Evolutionary conservation across 1,284 basidiomycete genomes (phyloP).

Genomic region (Ceratobasidium sp.): DNA sequence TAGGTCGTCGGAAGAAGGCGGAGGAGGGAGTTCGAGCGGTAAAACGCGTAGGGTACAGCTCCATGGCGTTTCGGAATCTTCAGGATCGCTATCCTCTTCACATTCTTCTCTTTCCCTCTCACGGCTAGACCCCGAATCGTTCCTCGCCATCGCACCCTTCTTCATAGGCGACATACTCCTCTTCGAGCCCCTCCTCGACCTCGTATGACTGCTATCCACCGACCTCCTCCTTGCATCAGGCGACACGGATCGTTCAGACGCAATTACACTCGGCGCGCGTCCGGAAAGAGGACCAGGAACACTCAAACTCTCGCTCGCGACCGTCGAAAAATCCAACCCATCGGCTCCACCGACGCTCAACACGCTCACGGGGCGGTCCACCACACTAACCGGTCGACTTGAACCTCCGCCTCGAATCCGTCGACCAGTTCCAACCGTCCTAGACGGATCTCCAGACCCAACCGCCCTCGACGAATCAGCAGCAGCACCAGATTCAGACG

Average conservation of each 20-base stretch:
- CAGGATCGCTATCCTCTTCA: constrained; percentile 85
- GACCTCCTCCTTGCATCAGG: too few relatives aligned
- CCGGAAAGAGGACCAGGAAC: constrained; percentile 5
- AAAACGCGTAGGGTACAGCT: constrained; percentile 78
- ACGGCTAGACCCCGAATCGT: constrained; percentile 29
- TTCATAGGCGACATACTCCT: neutral
- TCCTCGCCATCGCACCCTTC: neutral
- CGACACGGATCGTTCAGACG: neutral
- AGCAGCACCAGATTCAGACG: neutral
- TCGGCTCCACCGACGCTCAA: neutral
- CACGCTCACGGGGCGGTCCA: constrained; percentile 28
- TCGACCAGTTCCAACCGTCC: constrained; percentile 26
- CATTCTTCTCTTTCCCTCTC: constrained; percentile 54
- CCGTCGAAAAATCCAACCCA: constrained; percentile 9
- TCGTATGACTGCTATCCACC: too few relatives aligned
- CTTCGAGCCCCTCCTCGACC: neutral
- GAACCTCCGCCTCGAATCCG: constrained; percentile 5
- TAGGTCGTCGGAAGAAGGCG: neutral
- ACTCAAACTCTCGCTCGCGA: constrained; percentile 14
- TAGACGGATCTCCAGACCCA: constrained; percentile 11
- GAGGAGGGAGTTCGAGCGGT: constrained; percentile 4
- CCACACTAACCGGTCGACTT: constrained; percentile 8
- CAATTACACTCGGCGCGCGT: constrained; percentile 14
- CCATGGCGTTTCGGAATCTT: constrained; percentile 97
- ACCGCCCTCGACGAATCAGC: constrained; percentile 9